A percentile compares a stretch with the other conserved stretches of the same genome.
These are phyloP conservation scores for Phytophthora brassicae DNA, from an alignment of 352 stramenopile species.

Conservation along the genomic window DNA sequence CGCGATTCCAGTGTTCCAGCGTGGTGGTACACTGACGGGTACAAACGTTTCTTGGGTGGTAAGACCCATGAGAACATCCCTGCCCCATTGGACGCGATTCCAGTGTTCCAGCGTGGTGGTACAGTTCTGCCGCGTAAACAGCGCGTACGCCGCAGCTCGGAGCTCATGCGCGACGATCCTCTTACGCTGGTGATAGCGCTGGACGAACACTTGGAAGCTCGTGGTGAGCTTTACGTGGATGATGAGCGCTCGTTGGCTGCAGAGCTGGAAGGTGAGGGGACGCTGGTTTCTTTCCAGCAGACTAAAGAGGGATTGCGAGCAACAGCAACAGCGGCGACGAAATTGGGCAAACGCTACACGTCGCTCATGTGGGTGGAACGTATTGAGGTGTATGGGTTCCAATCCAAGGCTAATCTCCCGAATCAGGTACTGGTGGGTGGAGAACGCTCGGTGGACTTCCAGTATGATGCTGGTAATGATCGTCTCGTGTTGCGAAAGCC, in stretches of 20 bases:
- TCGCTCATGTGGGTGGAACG: conserved; percentile 77
- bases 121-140: conserved; percentile 96
- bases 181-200: conserved; percentile 96
- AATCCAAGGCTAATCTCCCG: conserved; percentile 42
- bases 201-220: conserved; percentile 76
- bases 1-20: conserved; percentile 96
- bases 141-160: conserved; percentile 92
- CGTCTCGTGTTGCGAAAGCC: conserved; percentile 88
- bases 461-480: conserved; percentile 65
- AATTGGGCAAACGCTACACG: conserved; percentile 44
- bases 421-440: conserved; percentile 46
- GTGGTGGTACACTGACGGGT: conserved; percentile 92
- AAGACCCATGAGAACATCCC: conserved; percentile 63
- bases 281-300: conserved; percentile 45
- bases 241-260: conserved; percentile 92
- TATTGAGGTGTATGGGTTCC: conserved; percentile 79
- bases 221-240: conserved; percentile 95
- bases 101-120: conserved; percentile 96
- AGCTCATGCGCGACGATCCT: conserved; percentile 96
- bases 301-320: conserved; percentile 44
- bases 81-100: conserved; percentile 93
- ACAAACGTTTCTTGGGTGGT: conserved; percentile 56
- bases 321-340: conserved; percentile 19
- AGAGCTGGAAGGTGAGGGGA: conserved; percentile 49
- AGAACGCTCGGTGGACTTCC: conserved; percentile 51